Evolutionary conservation across 1,139 yeast species (phyloP), one percentile per base, ranked within the genome.

Genomic region (Lodderomyces beijingensis): DNA sequence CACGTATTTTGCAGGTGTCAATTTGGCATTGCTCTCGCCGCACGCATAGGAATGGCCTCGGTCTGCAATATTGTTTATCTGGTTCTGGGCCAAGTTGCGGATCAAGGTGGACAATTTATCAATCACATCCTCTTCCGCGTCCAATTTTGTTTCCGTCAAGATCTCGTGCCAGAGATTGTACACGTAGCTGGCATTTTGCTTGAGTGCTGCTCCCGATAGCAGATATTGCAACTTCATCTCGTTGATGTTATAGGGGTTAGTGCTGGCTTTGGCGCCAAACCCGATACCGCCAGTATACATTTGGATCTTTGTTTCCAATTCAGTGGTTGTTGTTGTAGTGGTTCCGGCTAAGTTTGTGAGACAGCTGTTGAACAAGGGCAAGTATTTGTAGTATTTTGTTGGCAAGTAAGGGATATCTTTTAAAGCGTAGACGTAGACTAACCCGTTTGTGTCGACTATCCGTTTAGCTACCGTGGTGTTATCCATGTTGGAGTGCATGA

Each of bases 41-140:
- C 79, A 72, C 2, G 97, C 96, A 57, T 72, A 89, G 2, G 82
- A 67, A 51, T 91, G 97, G 1, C 99, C 99, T 32, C 83, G 67
- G 40, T 89, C 94, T 5, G 96, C 91, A 33, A 88, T 74, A 8
- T 72, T 66, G 46, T 88, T 79, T 45, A 88, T 65, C 47, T 85
- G 87, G 47, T 87, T 89, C 27, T 89, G 83, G 0, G 86, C 83
- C 51, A 81, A 58, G 33, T 80, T 74, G 46, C 82, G 84, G 28
- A 93, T 76, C 43, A 91, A 64, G 1, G 86, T 78, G 41, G 76
- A 67, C 38, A 91, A 65, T 49, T 89, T 91, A 33, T 80, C 82
- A 35, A 78, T 63, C 31, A 84, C 83, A 17, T 62, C 70, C n/a
- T 17, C 21, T 14, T 63, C 65, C 26, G 59, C 58, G 16, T 56